Evolutionary conservation across 2,329 filamentous ascomycete genomes (phyloP), one percentile per base, ranked within the genome.

Genomic region (Lachnellula arida): DNA sequence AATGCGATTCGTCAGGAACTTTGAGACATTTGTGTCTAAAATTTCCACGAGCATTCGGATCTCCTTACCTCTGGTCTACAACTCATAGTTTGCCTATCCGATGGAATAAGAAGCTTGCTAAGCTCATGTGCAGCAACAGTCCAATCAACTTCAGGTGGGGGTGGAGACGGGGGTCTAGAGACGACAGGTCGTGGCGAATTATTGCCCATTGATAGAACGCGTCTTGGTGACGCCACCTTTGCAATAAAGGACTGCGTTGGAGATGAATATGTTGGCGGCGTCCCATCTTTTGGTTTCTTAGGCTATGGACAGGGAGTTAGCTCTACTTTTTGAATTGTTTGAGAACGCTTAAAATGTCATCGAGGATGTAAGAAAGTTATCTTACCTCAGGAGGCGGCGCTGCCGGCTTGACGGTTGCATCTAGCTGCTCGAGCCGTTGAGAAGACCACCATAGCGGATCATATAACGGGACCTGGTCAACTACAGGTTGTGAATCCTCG

Each of bases 241-340:
- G 91, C 90, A 1, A 85, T 84, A 43, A 91, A 97, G 0, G 93
- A 89, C 59, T 93, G 88, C 0, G 93, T 97, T 0, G 92, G 90
- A 1, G 91, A 90, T 2, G 85, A 91, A 72, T 92, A 97, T 1
- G 89, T 92, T 1, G 89, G 86, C 8, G 76, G 68, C 22, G 81
- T 80, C 14, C 78, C 76, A 57, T 74, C 75, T 28, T 84, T 82
- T 14, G 78, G 71, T 65, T 82, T 85, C 28, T 32, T 32, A 32
- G 28, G 28, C 28, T 32, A 9, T 32, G 28, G 11, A 32, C 11
- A 32, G 8, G 28, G 28, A 32, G 9, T 32, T 32, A 32, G 28
- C 28, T 32, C 9, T 32, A 11, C 28, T 32, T 28, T 28, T 32
- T 3, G 2, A 4, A 32, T 32, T 8, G 28, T 11, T 32, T 8